Evolutionary conservation across 176 grass and related monocot genomes (phyloP), one percentile per base, ranked within the genome.

Genomic region (Oryza meridionalis): DNA sequence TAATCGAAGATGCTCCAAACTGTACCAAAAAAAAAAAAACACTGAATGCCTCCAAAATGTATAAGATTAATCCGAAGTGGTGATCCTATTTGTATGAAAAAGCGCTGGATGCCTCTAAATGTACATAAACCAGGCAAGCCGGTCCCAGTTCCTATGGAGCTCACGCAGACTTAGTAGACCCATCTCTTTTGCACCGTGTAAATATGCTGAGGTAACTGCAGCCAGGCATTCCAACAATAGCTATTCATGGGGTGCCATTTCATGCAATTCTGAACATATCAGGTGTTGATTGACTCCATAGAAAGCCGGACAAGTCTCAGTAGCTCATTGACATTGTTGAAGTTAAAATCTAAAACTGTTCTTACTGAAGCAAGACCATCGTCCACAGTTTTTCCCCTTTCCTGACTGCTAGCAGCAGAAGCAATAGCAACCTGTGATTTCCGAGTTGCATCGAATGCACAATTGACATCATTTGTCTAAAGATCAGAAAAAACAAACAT

Each of bases 391-490:
- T 89, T 81, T 68, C 32, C 81, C 40, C 65, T 84, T 69, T 72
- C 80, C 62, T 61, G 55, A 70, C 11, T 85, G 10, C 53, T 74
- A 89, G 49, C 76, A 74, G 88, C 84, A 84, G 90, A 85, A 78
- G 82, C 69, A 84, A 94, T 77, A 42, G 86, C 86, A 37, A 83
- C 17, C 62, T 92, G 77, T 75, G 92, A 92, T 78, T 94, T 97
- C 79, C 81, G 78, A 85, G 88, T 91, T 80, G 92, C 95, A 87
- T 97, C 86, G 58, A 97, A 92, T 69, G 95, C 95, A 78, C 82
- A 65, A 73, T 88, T 97, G 73, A 94, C 78, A 79, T 94, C 90
- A 89, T 94, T 94, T 80, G 78, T 89, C 95, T 97, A 81, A 77
- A 44, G 38, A 44, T 61, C 53, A 65, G 59, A 29, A 83, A 83